A percentile compares a stretch with the other conserved stretches of the same genome.
These are phyloP conservation scores for Candida methanosorbosa DNA, from an alignment of 805 yeast species.

Conservation along the genomic window DNA sequence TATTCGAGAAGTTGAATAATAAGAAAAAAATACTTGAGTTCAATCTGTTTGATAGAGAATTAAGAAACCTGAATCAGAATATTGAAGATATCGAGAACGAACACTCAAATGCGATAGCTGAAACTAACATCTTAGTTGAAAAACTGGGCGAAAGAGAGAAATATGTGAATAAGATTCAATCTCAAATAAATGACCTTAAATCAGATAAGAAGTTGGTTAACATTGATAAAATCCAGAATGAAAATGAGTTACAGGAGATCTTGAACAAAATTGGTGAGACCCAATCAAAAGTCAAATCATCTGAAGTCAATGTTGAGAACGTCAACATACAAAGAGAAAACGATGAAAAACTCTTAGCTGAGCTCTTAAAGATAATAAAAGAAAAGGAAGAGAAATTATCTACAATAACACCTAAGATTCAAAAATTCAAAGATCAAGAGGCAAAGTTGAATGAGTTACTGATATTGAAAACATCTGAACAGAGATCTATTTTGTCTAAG, in stretches of 20 bases:
- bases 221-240: constrained; percentile 50
- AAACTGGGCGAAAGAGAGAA: constrained; percentile 57
- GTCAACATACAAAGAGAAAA: constrained; percentile 23
- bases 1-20: constrained; percentile 59
- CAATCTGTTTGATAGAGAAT: constrained; percentile 69
- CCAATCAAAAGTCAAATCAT: constrained; percentile 35
- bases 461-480: constrained; percentile 36
- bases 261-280: constrained; percentile 40
- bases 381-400: constrained; percentile 29
- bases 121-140: constrained; percentile 44
- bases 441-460: constrained; percentile 28
- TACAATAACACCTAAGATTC: constrained; percentile 32
- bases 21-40: constrained; percentile 66
- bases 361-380: constrained; percentile 20
- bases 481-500: constrained; percentile 57
- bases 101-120: constrained; percentile 40
- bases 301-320: constrained; percentile 26
- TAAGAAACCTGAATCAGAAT: constrained; percentile 47
- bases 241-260: constrained; percentile 39
- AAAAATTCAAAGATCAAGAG: constrained; percentile 32
- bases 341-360: constrained; percentile 10
- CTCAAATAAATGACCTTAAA: constrained; percentile 35
- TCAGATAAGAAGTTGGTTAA: constrained; percentile 39
- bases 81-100: constrained; percentile 54
- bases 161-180: constrained; percentile 34